phyloP scores from a whole-genome alignment of 2,329 filamentous ascomycete species.

The Davidsoniella neocaledoniae region DNA sequence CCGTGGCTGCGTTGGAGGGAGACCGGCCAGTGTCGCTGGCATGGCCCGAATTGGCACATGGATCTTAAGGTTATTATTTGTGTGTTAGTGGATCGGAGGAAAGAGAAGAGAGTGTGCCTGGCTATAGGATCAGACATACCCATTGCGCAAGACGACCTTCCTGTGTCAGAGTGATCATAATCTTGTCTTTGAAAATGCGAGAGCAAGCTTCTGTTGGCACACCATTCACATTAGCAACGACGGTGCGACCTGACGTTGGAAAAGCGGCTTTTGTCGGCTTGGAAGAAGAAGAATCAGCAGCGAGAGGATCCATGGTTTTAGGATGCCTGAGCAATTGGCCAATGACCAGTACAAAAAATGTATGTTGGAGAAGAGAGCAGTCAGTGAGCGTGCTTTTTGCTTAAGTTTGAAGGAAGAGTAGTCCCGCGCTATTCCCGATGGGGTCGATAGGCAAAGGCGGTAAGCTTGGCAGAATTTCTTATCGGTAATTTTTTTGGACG shows the following conservation, averaged over 20 bases:
- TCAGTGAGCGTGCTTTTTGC: too few species aligned
- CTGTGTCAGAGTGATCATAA: conserved; percentile 78
- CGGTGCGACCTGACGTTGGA: conserved; percentile 45
- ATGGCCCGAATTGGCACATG: conserved; percentile 62
- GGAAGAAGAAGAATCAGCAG: neutral
- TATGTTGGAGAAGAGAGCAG: too few species aligned
- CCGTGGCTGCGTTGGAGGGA: conserved; percentile 5
- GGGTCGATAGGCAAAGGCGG: conserved; percentile 14
- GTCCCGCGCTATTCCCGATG: conserved; percentile 22
- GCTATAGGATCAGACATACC: conserved; percentile 36
- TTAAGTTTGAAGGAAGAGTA: neutral
- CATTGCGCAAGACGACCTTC: conserved; percentile 77
- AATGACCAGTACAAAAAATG: too few species aligned
- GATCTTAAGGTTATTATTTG: conserved; percentile 30
- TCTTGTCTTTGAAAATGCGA: conserved; percentile 72
- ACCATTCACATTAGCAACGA: conserved; percentile 46
- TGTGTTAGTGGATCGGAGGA: neutral
- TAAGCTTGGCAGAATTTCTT: conserved; percentile 20
- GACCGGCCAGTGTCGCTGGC: conserved; percentile 20
- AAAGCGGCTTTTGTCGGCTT: conserved; percentile 35
- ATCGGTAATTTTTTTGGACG: conserved; percentile 10
- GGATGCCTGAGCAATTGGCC: neutral
- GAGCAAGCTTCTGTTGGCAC: conserved; percentile 54
- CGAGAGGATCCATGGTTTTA: neutral
- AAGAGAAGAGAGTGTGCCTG: neutral